Percentiles rank a stretch among this genome's conserved stretches.
Evolutionary conservation across 1,139 yeast genomes (phyloP).

Genomic region (Spathaspora sp.): DNA sequence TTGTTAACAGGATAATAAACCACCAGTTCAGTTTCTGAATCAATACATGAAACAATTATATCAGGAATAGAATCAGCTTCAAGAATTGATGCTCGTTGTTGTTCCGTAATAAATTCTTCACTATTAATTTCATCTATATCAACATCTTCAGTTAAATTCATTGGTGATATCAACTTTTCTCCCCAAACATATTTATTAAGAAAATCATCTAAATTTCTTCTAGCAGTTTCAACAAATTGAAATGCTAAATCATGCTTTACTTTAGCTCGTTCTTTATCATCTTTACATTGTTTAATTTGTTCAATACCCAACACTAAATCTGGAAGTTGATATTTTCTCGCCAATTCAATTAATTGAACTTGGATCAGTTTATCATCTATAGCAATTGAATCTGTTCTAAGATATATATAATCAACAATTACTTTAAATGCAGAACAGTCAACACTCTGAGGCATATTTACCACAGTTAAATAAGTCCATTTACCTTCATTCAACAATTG

Average conservation of each 20-base stretch:
- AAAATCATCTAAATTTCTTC: conserved; percentile 42
- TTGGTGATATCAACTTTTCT: conserved; percentile 13
- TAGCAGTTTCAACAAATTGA: conserved; percentile 46
- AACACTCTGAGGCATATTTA: conserved; percentile 23
- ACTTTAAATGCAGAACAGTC: conserved; percentile 31
- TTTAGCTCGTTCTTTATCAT: conserved; percentile 34
- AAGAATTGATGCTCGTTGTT: conserved; percentile 20
- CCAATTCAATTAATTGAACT: conserved; percentile 29
- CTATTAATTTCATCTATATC: conserved; percentile 36
- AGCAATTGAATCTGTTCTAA: conserved; percentile 33
- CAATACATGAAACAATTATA: conserved; percentile 42
- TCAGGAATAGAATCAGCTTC: conserved; percentile 44
- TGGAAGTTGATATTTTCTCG: conserved; percentile 32
- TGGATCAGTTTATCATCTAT: conserved; percentile 23
- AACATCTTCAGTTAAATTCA: conserved; percentile 19
- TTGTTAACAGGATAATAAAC: conserved; percentile 62
- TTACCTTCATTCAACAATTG: conserved; percentile 18
- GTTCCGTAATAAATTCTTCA: conserved; percentile 15
- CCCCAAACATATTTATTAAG: conserved; percentile 39
- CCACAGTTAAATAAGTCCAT: conserved; percentile 25
- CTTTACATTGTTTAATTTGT: conserved; percentile 12
- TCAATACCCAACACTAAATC: conserved; percentile 36
- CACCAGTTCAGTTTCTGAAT: conserved; percentile 24
- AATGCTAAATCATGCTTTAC: conserved; percentile 46
- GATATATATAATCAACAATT: conserved; percentile 53